Evolutionary conservation across 1,284 basidiomycete species (phyloP), one percentile per base, ranked within the genome.

Genomic region (Limonomyces culmigenus): DNA sequence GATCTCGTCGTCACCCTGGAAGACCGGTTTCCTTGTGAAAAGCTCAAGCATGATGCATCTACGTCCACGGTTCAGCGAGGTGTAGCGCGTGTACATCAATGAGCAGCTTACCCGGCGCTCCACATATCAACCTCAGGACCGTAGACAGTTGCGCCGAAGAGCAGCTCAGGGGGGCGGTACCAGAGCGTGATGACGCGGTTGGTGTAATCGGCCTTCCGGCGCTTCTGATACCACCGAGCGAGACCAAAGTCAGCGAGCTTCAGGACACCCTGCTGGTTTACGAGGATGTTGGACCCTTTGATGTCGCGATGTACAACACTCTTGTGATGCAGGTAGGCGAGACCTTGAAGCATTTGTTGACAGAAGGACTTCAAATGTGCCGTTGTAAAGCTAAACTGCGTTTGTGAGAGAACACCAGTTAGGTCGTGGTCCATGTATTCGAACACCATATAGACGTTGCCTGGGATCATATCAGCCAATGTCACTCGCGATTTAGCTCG

Each of bases 391-490:
- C 53, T 62, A 47, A 85, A 92, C 53, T 86, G 74, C 0, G 76
- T 87, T 56, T 97, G 92, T 1, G 88, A 85, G 11, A 99, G 66
- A 37, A 98, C 70, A 2, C 96, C 96, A 3, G 91, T 96, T 36
- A 99, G 66, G 52, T 99, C 95, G 54, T 98, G 93, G 50, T 98
- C 91, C 86, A 97, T 91, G 55, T 99, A 99, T 56, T 98, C 92
- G 50, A 98, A 91, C 19, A 99, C 93, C 92, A 98, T 98, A 58
- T 92, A 96, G 15, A 96, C 88, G 30, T 85, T 84, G 38, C 88
- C 92, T 92, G 45, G 8, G 30, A 11, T 10, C 10, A 6, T 32
- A 8, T 27, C 25, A 27, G 25, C n/a, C 10, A n/a, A 27, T n/a
- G n/a, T 8, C 25, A 27, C 8, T 27, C 25, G 25, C n/a, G 25